phyloP scores from a whole-genome alignment of 1,139 yeast species.

The Blastobotrys illinoisensis region DNA sequence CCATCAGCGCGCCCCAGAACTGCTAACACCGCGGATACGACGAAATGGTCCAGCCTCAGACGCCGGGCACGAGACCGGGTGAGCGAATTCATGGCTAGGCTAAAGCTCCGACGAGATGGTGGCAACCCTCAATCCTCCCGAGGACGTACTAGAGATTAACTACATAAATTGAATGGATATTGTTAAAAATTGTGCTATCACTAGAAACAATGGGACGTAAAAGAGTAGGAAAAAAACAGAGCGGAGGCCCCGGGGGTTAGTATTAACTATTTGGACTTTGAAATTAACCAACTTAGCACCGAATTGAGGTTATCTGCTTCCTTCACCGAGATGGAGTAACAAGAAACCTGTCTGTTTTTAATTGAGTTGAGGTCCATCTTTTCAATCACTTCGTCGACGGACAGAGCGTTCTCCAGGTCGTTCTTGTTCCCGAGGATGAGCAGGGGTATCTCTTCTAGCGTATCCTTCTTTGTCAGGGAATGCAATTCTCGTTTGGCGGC shows the following conservation, averaged over 20 bases:
- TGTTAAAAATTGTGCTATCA: too few species aligned
- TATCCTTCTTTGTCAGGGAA: slow-evolving; percentile 28
- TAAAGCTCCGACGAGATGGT: neutral
- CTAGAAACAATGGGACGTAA: too few species aligned
- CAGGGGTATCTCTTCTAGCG: slow-evolving; percentile 35
- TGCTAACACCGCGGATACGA: neutral
- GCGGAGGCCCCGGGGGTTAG: neutral
- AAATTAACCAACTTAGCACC: slow-evolving; percentile 35
- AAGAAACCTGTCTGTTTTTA: slow-evolving; percentile 33
- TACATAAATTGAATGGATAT: neutral
- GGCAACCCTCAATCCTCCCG: neutral
- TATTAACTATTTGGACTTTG: slow-evolving; percentile 20
- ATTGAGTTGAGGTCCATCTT: slow-evolving; percentile 31
- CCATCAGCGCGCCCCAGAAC: neutral
- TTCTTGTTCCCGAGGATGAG: slow-evolving; percentile 37
- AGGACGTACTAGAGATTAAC: neutral
- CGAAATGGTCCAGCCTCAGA: neutral
- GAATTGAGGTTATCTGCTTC: slow-evolving; percentile 34
- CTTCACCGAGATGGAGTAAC: slow-evolving; percentile 38
- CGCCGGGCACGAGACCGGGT: neutral
- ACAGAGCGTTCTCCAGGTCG: slow-evolving; percentile 31
- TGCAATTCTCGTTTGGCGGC: slow-evolving; percentile 33
- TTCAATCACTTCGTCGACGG: slow-evolving; percentile 33
- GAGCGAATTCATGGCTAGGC: neutral
- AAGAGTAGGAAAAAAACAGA: neutral